Base-by-base conservation (phyloP, 2,329 filamentous ascomycete genomes). In the Westerdykella ornata region DNA sequence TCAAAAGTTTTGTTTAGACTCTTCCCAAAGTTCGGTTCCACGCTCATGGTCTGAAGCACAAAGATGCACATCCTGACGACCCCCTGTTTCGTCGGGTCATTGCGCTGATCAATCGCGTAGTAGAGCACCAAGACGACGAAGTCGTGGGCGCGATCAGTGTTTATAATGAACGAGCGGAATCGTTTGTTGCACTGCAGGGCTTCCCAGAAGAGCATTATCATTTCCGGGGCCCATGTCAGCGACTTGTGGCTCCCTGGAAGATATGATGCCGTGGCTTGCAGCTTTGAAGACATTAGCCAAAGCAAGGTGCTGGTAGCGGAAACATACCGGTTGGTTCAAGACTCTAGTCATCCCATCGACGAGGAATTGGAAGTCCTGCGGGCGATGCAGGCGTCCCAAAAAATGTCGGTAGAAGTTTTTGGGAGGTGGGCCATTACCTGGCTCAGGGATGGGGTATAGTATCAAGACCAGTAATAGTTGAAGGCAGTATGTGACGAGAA, bases 51-150 rank as follows among this genome's bases (percentile, higher is more conserved):
- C 67, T 98, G 92, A 31, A 98, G 70, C 33, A 97, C 76, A 63
- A 98, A 97, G n/a, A 94, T 83, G 66, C 92, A 96, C 88, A 97
- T 96, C 41, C 92, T 80, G 18, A 97, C 87, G 1, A 96, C 76
- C 1, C 92, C 92, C 65, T 96, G 89, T 63, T 90, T 94, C 1
- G 88, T 81, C 15, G 84, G 72, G 58, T 97, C 90, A 32, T 81
- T 78, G 59, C 88, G 88, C 65, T 92, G 85, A 61, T 95, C 88
- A 35, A 95, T 80, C 4, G 89, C 88, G 62, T 97, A 96, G 68
- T 94, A 98, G 3, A 97, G 71, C 31, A 94, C 81, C 15, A 97
- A 72, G 11, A 97, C 80, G 38, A 96, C 76, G 66, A 97, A 96
- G 62, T 98, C 92, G 57, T 96, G 87, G 0, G 86, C 87, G 40